phyloP scores from a whole-genome alignment of 129 eudicot species.

The Flaveria robusta region DNA sequence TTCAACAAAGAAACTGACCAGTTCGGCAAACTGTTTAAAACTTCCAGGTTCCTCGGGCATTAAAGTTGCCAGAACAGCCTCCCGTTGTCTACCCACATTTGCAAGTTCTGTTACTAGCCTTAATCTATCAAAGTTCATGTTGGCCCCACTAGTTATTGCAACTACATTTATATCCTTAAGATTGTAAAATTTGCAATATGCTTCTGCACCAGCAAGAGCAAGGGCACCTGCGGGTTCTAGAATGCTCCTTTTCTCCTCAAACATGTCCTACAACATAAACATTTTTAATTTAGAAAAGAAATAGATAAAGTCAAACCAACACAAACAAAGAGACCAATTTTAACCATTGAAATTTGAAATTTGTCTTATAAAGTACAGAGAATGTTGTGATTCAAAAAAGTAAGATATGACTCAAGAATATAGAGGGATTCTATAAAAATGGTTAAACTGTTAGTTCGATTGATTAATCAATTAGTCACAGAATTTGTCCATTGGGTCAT shows the following conservation, averaged over 20 bases:
- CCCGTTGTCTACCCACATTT: conserved; percentile 86
- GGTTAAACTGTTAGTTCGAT: not conserved
- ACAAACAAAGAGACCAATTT: not conserved
- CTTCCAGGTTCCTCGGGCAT: conserved; percentile 92
- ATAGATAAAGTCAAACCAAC: not conserved
- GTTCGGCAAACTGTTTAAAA: conserved; percentile 71
- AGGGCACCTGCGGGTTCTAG: conserved; percentile 99
- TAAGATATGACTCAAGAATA: not conserved
- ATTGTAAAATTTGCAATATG: conserved; percentile 87
- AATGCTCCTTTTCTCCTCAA: conserved; percentile 97
- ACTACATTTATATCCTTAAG: conserved; percentile 81
- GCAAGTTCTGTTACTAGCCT: conserved; percentile 99
- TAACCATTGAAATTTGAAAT: not conserved
- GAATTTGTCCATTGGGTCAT: not conserved
- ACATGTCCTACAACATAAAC: conserved; percentile 68
- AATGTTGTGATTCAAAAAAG: not conserved
- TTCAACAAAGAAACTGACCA: conserved; percentile 42
- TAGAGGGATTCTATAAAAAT: not conserved
- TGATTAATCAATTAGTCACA: not conserved
- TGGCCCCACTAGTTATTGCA: conserved; percentile 94
- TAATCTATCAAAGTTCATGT: conserved; percentile 96
- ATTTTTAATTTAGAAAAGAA: not conserved
- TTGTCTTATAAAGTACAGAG: not conserved
- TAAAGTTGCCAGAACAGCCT: conserved; percentile 96
- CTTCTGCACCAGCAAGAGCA: conserved; percentile 98